These are phyloP conservation scores for Leucocoprinus birnbaumii DNA, from an alignment of 768 basidiomycete species.

Conservation along the genomic window DNA sequence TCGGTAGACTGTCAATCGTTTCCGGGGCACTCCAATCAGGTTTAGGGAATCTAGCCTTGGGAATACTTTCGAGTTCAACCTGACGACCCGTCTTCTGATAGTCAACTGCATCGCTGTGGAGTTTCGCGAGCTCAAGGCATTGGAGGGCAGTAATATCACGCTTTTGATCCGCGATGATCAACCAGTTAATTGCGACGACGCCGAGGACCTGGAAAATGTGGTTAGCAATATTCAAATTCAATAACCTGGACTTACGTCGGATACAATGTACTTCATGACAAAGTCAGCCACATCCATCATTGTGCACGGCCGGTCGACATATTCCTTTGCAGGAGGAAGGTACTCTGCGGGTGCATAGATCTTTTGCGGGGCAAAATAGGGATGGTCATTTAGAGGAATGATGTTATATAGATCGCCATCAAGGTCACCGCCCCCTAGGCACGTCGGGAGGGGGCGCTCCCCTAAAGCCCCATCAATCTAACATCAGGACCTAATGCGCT, in stretches of 20 bases:
- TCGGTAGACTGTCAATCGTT: slow-evolving; percentile 30
- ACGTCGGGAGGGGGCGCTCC: slow-evolving; percentile 53
- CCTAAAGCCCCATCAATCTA: slow-evolving; percentile 33
- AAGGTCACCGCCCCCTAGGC: slow-evolving; percentile 64
- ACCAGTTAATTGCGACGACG: slow-evolving; percentile 57
- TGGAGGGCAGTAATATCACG: slow-evolving; percentile 43
- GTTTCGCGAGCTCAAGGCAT: slow-evolving; percentile 47
- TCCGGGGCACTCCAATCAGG: slow-evolving; percentile 71
- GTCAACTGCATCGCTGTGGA: slow-evolving; percentile 67
- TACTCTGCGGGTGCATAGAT: slow-evolving; percentile 44
- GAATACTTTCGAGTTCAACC: slow-evolving; percentile 35
- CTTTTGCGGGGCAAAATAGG: slow-evolving; percentile 28
- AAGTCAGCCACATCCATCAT: slow-evolving; percentile 67
- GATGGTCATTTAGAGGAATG: slow-evolving; percentile 36
- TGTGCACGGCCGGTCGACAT: slow-evolving; percentile 43
- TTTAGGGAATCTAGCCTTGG: slow-evolving; percentile 34
- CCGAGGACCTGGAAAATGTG: slow-evolving; percentile 43
- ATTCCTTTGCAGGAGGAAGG: slow-evolving; percentile 40
- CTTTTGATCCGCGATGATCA: slow-evolving; percentile 58
- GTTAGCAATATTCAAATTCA: background rate
- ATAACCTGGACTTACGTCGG: slow-evolving; percentile 37
- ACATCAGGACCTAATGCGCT: background rate
- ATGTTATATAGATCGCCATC: slow-evolving; percentile 64
- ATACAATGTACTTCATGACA: slow-evolving; percentile 63
- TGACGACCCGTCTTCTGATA: slow-evolving; percentile 58